These are phyloP conservation scores for Beta corolliflora DNA, from an alignment of 179 eudicot species.

Conservation along the genomic window DNA sequence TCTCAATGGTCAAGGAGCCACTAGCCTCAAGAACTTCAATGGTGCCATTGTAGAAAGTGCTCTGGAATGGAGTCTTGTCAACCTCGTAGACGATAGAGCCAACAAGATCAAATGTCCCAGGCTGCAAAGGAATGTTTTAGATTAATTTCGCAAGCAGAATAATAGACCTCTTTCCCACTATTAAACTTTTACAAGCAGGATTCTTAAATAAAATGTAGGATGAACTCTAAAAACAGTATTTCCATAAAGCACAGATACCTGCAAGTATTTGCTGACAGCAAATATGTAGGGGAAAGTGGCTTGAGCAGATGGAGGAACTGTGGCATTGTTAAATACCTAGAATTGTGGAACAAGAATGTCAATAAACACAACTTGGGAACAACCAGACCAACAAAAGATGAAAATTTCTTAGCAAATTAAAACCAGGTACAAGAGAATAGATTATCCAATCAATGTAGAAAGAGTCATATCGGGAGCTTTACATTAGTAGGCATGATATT, in stretches of 20 bases:
- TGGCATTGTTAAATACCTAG: constrained; percentile 70
- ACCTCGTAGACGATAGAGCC: constrained; percentile 83
- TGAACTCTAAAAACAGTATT: not conserved
- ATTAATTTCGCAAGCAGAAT: not conserved
- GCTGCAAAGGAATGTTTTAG: constrained; percentile 42
- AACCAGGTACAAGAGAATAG: not conserved
- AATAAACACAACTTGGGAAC: constrained; percentile 5
- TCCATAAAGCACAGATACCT: constrained; percentile 44
- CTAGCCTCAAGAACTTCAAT: constrained; percentile 85
- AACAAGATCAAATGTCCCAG: constrained; percentile 88
- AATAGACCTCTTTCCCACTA: not conserved
- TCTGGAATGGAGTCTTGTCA: constrained; percentile 76
- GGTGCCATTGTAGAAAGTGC: constrained; percentile 87
- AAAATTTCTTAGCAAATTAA: not conserved
- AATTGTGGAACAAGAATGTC: not conserved
- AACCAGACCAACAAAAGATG: not conserved
- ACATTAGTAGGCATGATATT: not conserved
- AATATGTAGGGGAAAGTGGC: constrained; percentile 84
- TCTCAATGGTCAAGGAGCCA: constrained; percentile 74
- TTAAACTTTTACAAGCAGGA: not conserved
- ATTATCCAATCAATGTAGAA: not conserved
- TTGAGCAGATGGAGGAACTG: constrained; percentile 85
- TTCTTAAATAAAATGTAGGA: not conserved
- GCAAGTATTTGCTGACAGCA: constrained; percentile 90
- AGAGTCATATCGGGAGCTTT: not conserved